Base-by-base conservation (phyloP, 2,329 filamentous ascomycete genomes). In the Fusarium austroafricanum region DNA sequence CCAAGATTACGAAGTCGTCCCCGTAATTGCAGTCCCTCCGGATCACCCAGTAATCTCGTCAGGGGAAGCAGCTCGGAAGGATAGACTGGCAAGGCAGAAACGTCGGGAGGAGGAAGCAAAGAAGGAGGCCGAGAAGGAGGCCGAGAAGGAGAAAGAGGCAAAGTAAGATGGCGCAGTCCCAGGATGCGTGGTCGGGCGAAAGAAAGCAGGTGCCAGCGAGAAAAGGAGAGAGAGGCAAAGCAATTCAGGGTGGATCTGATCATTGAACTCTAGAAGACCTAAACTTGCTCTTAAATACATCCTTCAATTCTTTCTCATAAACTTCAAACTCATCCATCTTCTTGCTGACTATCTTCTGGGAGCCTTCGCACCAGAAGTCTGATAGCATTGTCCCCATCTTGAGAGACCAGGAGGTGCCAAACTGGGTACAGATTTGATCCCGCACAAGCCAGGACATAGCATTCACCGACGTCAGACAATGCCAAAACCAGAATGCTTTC, bases 401-500 rank as follows among this genome's bases (percentile, higher is more conserved):
- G 29, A 29, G 29, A 33, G 14, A 20, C 37, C 18, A 49, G 29
- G 26, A 49, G 37, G 44, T 42, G 35, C 26, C 37, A 56, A 56
- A 50, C 29, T 56, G 37, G 37, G 53, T 44, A 56, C 44, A 56
- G 23, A 56, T 49, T 28, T 42, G 29, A 42, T 56, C 20, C 26
- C 26, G 15, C 20, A 56, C 20, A 56, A 56, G 53, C 26, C 28
- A 42, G 28, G 26, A 35, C 44, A 58, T 51, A 26, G 55, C 40
- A 12, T 58, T n/a, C 46, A 58, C 33, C 1, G 47, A 58, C 40
- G 26, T 18, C 15, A 58, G 9, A 58, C 47, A 58, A 52, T 40
- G 40, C 55, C 55, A 59, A 43, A 47, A 59, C 47, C 55, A 53
- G 3, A 53, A 18, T 53, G n/a, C 49, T 28, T 59, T 53, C 42